Evolutionary conservation across 805 yeast species (phyloP), one percentile per base, ranked within the genome.

Genomic region (Dipodascus geniculatus): DNA sequence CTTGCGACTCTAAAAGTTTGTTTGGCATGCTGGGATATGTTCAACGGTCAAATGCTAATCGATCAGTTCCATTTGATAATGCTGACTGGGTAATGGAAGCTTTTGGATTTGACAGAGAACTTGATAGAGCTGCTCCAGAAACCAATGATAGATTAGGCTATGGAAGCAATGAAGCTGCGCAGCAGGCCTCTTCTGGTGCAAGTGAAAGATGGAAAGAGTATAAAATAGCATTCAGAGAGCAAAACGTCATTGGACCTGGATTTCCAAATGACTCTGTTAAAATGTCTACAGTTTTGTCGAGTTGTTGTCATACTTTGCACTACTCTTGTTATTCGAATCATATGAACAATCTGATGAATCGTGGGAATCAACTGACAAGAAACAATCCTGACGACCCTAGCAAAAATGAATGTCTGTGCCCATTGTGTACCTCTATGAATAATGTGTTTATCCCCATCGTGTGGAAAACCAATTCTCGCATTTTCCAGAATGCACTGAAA

Each of bases 231-330:
- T 59, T 72, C 2, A 73, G 71, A 51, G 66, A 71, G 0, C 64
- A 68, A 1, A 59, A 68, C 42, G 78, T 78, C 0, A 67, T 83
- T 57, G 95, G 95, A 0, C 91, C 89, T 0, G 90, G 91, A 0
- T 87, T 84, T 59, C 79, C 82, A 1, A 51, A 51, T 8, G 52
- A 42, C 11, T 23, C 57, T 2, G 56, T 58, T 31, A 56, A 50
- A 35, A 55, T 52, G 47, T 57, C 57, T 54, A 68, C 57, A 54
- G 68, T 85, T 0, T 73, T 83, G 2, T 77, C 81, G 56, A 83
- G 95, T 51, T 91, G 99, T 71, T 95, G 96, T 1, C 99, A 91
- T 68, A 95, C 96, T 1, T 84, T 91, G 82, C 99, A 91, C 66
- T 80, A 78, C 56, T 74, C 78, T 17, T 91, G 99, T 64, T 84